phyloP scores from a whole-genome alignment of 169 alveolate species.

The Miamiensis avidus region DNA sequence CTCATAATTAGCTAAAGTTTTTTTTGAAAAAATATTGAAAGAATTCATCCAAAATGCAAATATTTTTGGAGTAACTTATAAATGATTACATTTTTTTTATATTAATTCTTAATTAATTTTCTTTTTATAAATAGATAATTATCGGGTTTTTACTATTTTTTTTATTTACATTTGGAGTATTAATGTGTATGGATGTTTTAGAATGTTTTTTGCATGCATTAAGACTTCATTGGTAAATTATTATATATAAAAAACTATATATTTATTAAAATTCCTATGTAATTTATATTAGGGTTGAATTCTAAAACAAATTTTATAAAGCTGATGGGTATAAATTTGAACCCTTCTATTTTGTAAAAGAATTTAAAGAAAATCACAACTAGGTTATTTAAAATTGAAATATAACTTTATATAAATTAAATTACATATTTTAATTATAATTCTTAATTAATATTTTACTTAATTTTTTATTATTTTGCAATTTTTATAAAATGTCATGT shows the following conservation, averaged over 20 bases:
- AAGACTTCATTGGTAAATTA: slow-evolving; percentile 96
- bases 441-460: too few species aligned
- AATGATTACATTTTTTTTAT: neutral
- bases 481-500: neutral
- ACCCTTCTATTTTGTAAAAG: slow-evolving; percentile 65
- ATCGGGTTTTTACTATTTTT: slow-evolving; percentile 88
- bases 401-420: neutral
- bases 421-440: too few species aligned
- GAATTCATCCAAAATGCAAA: slow-evolving; percentile 44
- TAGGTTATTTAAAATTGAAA: too few species aligned
- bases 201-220: slow-evolving; percentile 99
- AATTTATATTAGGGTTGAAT: slow-evolving; percentile 92
- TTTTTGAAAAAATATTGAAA: slow-evolving; percentile 62
- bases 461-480: too few species aligned
- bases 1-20: slow-evolving; percentile 77
- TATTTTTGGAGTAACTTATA: slow-evolving; percentile 20
- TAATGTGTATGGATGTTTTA: slow-evolving; percentile 98
- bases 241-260: neutral
- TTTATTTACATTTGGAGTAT: slow-evolving; percentile 93
- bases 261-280: neutral
- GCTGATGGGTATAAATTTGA: slow-evolving; percentile 97
- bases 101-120: slow-evolving; percentile 6
- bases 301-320: slow-evolving; percentile 98
- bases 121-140: slow-evolving; percentile 8
- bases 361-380: slow-evolving; percentile 12